phyloP scores from a whole-genome alignment of 108 stramenopile genomes.

The Fistulifera pelliculosa region DNA sequence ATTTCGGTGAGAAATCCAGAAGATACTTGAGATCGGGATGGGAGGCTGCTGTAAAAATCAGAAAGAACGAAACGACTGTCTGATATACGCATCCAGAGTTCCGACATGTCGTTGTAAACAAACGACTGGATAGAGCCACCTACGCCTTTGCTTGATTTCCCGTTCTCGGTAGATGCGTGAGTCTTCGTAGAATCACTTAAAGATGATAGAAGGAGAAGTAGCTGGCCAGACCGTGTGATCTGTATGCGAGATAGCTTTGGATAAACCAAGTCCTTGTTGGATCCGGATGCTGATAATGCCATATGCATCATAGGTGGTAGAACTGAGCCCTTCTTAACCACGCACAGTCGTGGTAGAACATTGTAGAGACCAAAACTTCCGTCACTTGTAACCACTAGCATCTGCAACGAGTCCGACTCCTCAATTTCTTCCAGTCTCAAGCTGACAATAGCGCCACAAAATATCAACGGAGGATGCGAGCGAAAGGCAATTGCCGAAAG shows the following conservation, averaged over 20 bases:
- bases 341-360: constrained; percentile 23
- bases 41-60: constrained; percentile 65
- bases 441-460: constrained; percentile 51
- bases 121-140: constrained; percentile 68
- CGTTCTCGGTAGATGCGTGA: not conserved
- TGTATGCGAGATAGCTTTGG: constrained; percentile 61
- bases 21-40: constrained; percentile 13
- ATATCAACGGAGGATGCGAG: constrained; percentile 61
- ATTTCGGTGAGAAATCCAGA: constrained; percentile 45
- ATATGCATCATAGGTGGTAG: constrained; percentile 77
- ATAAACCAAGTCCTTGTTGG: constrained; percentile 10
- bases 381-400: constrained; percentile 64
- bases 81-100: constrained; percentile 74
- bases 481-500: constrained; percentile 51
- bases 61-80: constrained; percentile 79
- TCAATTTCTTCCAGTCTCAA: constrained; percentile 25
- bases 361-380: constrained; percentile 58
- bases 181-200: not conserved
- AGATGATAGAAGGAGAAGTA: constrained; percentile 48
- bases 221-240: constrained; percentile 48
- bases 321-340: constrained; percentile 63
- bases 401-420: constrained; percentile 11
- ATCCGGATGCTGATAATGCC: constrained; percentile 28
- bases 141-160: constrained; percentile 13
- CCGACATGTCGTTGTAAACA: constrained; percentile 51